Base-by-base conservation (phyloP, 2,329 filamentous ascomycete species). In the Cladosporium sp. region DNA sequence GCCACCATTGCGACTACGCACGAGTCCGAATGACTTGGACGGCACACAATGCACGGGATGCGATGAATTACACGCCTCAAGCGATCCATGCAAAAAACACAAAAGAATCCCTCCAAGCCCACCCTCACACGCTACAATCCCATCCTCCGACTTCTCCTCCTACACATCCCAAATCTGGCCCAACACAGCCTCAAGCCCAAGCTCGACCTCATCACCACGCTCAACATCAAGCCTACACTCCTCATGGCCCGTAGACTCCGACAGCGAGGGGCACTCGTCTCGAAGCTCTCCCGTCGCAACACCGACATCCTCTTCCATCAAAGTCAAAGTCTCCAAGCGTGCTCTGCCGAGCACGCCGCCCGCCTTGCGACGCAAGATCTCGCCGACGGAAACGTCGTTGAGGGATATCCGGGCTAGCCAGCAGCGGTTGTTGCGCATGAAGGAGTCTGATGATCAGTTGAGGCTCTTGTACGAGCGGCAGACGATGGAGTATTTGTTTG, bases 401-500 rank as follows among this genome's bases (percentile, higher is more conserved):
- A 32, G 49, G 35, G 49, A 51, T 18, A 46, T 47, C 19, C 49
- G 49, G 6, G 36, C 38, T 15, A 40, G 13, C 15, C 41, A 51
- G 38, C 30, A 45, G 20, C 35, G 41, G 5, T 46, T 40, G 49
- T 46, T 40, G 49, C 48, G 43, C 18, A 32, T 15, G 39, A 38
- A 38, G 40, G 20, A 38, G 15, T 43, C 39, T 9, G 49, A 51
- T 35, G 49, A 51, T 4, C 32, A 45, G 19, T n/a, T 51, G 35
- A 32, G 43, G 9, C 22, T 29, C 3, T 16, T 51, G 4, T 51
- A 51, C 16, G 49, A 51, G 43, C 38, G 41, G 12, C 41, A 51
- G 41, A 46, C 49, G 35, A 51, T 45, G 49, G 49, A 45, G 33
- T 51, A 51, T 18, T 27, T 51, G 35, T 27, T 41, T 16, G 36